Conservation (phyloP, 441 rosid species). For the Jatropha podagrica region DNA sequence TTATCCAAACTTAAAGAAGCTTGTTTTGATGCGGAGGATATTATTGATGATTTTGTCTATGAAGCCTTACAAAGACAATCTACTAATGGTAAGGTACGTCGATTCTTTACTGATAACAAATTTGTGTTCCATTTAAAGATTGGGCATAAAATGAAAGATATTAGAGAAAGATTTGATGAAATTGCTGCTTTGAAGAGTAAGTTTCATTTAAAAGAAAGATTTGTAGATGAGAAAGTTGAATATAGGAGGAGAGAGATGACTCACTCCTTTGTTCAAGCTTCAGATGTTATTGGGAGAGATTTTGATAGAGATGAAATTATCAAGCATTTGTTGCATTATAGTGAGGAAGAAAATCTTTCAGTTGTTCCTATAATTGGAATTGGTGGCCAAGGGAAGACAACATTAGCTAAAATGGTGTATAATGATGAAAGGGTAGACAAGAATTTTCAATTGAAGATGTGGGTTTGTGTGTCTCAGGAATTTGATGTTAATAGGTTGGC, state of each 20-base stretch:
- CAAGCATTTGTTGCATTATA: background rate
- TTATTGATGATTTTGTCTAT: constrained; percentile 10
- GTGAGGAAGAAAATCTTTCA: background rate
- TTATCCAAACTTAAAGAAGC: background rate
- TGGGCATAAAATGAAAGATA: constrained; percentile 9
- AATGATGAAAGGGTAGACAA: constrained; percentile 13
- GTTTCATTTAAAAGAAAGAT: background rate
- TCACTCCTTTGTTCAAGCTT: constrained; percentile 5
- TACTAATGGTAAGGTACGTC: constrained; percentile 8
- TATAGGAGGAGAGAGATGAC: constrained; percentile 3
- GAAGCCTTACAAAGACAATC: constrained; percentile 10
- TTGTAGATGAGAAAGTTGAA: background rate
- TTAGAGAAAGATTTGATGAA: constrained; percentile 4
- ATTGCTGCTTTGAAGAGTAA: background rate
- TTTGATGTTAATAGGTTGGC: constrained; percentile 8
- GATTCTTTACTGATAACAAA: constrained; percentile 15
- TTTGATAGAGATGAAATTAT: constrained; percentile 9
- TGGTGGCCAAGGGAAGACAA: constrained; percentile 22
- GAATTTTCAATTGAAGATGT: constrained; percentile 20
- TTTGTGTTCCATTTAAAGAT: constrained; percentile 10
- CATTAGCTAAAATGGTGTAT: constrained; percentile 22
- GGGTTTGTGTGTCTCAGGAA: constrained; percentile 20
- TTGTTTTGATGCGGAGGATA: constrained; percentile 18
- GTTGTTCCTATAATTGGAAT: constrained; percentile 18
- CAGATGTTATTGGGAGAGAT: constrained; percentile 23